Percentiles rank a stretch among this genome's conserved stretches.
Conservation (phyloP, 106 monocot genomes). For the Chionographis japonica region DNA sequence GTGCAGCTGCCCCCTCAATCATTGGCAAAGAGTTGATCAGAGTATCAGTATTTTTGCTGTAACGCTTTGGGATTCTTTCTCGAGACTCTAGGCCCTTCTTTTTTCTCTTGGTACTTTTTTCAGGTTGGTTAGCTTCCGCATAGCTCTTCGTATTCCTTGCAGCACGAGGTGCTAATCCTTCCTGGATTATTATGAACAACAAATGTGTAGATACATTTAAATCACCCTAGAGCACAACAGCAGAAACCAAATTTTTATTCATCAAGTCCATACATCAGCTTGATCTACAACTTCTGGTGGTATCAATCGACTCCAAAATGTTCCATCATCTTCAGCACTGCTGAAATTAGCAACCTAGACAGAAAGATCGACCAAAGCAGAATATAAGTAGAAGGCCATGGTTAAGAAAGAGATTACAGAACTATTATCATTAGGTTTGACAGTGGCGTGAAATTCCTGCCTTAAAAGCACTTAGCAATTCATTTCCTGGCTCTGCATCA, state of each 20-base stretch:
- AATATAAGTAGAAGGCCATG: neutral
- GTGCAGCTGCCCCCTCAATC: constrained; percentile 75
- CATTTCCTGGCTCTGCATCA: constrained; percentile 81
- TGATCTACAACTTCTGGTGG: constrained; percentile 74
- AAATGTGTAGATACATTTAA: neutral
- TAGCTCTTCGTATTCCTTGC: constrained; percentile 93
- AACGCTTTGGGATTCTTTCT: constrained; percentile 60
- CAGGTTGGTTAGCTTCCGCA: constrained; percentile 63
- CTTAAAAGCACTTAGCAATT: constrained; percentile 95
- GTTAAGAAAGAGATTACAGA: neutral
- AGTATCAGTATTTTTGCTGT: constrained; percentile 46
- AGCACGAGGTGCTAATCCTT: constrained; percentile 92
- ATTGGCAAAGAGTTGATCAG: constrained; percentile 38
- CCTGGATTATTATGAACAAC: constrained; percentile 26
- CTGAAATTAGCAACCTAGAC: constrained; percentile 87
- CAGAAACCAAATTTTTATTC: neutral
- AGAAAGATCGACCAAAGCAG: constrained; percentile 1
- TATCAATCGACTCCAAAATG: constrained; percentile 98
- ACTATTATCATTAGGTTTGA: neutral
- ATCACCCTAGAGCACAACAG: neutral
- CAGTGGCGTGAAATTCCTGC: constrained; percentile 21
- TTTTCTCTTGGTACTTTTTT: constrained; percentile 48
- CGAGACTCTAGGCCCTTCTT: constrained; percentile 52
- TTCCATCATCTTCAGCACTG: constrained; percentile 86
- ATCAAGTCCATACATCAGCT: constrained; percentile 45